Percentiles rank a stretch among this genome's conserved stretches.
phyloP scores from a whole-genome alignment of 495 filamentous ascomycete species.

The Penicillium chermesinum region DNA sequence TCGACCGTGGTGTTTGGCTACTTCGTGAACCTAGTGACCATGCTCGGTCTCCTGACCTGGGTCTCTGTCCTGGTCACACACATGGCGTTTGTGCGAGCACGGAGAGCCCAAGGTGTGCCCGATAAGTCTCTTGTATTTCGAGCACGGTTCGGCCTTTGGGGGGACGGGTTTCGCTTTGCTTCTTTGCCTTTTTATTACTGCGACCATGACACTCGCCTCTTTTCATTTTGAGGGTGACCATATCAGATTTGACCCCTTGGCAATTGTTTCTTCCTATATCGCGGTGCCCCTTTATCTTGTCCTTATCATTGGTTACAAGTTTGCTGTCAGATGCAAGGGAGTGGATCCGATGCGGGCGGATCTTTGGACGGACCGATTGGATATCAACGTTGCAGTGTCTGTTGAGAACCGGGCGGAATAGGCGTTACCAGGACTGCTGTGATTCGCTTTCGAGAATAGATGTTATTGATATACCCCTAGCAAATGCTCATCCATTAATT shows the following conservation, averaged over 20 bases:
- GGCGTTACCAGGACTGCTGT: too few relatives aligned
- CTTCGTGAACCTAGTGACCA: constrained; percentile 73
- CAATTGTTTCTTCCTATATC: constrained; percentile 72
- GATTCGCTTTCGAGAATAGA: too few relatives aligned
- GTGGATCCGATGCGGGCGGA: constrained; percentile 54
- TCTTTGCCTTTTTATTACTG: constrained; percentile 62
- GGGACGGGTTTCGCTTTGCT: constrained; percentile 61
- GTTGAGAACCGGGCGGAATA: constrained; percentile 8
- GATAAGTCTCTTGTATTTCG: constrained; percentile 59
- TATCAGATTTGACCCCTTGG: constrained; percentile 51
- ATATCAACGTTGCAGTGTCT: background rate
- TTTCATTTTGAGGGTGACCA: constrained; percentile 42
- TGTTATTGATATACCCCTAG: too few relatives aligned
- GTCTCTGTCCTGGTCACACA: constrained; percentile 75
- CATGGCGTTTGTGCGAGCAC: constrained; percentile 67
- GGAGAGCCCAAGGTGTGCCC: constrained; percentile 61
- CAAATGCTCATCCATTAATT: too few relatives aligned
- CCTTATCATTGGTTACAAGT: constrained; percentile 65
- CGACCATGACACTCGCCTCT: constrained; percentile 68
- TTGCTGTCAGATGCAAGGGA: constrained; percentile 43
- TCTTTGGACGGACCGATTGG: constrained; percentile 49
- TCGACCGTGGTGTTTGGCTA: constrained; percentile 65
- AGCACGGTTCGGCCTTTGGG: constrained; percentile 63
- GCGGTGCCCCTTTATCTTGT: constrained; percentile 71
- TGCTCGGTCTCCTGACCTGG: constrained; percentile 65